phyloP scores from a whole-genome alignment of 352 stramenopile genomes.

The Globisporangium perplexum region DNA sequence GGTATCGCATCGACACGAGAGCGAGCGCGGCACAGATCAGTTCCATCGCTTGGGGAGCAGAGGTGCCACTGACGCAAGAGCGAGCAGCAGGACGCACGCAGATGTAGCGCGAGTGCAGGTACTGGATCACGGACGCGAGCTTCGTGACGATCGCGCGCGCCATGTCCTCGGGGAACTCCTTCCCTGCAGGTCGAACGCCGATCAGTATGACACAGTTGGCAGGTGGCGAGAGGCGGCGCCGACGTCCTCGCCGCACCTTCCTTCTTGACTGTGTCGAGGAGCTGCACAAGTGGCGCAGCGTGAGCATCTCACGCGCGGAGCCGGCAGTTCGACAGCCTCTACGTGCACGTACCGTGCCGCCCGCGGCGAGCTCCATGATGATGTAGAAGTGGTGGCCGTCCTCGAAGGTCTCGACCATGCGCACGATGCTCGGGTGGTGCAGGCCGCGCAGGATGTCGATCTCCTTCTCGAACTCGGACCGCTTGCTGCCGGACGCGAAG shows the following conservation, averaged over 20 bases:
- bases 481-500: conserved; percentile 53
- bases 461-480: conserved; percentile 69
- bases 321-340: background rate
- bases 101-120: conserved; percentile 77
- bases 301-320: background rate
- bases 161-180: conserved; percentile 44
- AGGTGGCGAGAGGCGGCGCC: background rate
- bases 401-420: conserved; percentile 77
- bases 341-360: conserved; percentile 29
- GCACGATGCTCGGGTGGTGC: conserved; percentile 78
- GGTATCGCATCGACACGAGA: background rate
- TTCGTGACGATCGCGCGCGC: conserved; percentile 57
- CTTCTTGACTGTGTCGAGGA: conserved; percentile 57
- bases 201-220: no score
- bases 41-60: background rate
- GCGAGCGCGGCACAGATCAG: background rate
- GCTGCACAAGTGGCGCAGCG: conserved; percentile 15
- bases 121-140: conserved; percentile 73
- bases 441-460: conserved; percentile 70
- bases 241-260: conserved; percentile 8
- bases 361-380: conserved; percentile 78
- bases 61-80: background rate
- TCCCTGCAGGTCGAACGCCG: conserved; percentile 3
- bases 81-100: conserved; percentile 30
- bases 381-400: conserved; percentile 77